Conservation (phyloP, 257 asterid species). For the Buddleja alternifolia region DNA sequence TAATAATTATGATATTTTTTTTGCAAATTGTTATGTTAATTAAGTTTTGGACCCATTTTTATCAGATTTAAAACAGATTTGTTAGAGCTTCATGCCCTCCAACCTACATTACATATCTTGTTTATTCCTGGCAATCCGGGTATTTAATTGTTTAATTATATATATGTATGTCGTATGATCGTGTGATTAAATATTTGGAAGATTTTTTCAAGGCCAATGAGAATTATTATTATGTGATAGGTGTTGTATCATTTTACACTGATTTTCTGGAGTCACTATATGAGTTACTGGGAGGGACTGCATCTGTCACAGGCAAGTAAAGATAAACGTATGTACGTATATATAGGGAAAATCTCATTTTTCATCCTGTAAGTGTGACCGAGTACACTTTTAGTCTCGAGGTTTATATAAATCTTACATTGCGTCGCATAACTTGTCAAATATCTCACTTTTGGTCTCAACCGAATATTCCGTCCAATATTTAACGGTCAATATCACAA, state of each 20-base stretch:
- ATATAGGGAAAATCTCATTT: too few relatives aligned
- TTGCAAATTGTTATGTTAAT: background rate
- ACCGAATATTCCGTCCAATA: too few relatives aligned
- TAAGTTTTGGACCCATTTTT: conserved; percentile 20
- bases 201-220: conserved; percentile 7
- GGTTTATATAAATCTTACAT: too few relatives aligned
- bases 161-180: background rate
- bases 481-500: too few relatives aligned
- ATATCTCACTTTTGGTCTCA: too few relatives aligned
- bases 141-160: conserved; percentile 23
- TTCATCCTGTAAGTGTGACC: too few relatives aligned
- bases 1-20: background rate
- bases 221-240: conserved; percentile 46
- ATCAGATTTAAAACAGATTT: conserved; percentile 69
- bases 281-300: conserved; percentile 72
- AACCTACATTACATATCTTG: conserved; percentile 66
- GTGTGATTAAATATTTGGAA: background rate
- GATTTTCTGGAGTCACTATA: conserved; percentile 71
- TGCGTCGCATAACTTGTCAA: too few relatives aligned
- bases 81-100: conserved; percentile 66
- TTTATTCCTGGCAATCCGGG: conserved; percentile 98
- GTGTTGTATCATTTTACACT: conserved; percentile 80
- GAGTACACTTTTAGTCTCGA: too few relatives aligned
- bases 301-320: conserved; percentile 74
- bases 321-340: background rate